A percentile compares a stretch with the other conserved stretches of the same genome.
Evolutionary conservation across 306 rosid genomes (phyloP).

Genomic region (Cucumis hystrix): DNA sequence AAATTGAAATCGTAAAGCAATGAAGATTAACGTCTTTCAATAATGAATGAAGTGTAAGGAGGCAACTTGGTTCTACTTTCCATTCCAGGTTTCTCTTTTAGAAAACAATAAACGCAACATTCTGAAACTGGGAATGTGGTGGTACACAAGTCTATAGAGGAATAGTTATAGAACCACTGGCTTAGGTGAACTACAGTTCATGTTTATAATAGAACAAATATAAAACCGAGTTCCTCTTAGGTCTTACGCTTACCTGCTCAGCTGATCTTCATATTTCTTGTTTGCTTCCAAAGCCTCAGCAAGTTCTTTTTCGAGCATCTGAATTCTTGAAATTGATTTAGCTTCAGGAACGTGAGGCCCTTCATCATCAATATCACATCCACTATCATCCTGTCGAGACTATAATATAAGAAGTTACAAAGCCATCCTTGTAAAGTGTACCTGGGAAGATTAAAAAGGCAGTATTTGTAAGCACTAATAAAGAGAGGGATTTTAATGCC

Average conservation of each 20-base stretch:
- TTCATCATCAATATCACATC: slow-evolving; percentile 23
- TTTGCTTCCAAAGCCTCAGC: slow-evolving; percentile 50
- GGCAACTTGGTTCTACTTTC: too few species aligned
- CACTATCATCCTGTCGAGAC: slow-evolving; percentile 42
- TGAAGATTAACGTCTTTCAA: not conserved
- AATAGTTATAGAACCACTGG: not conserved
- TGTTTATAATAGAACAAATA: not conserved
- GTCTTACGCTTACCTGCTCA: slow-evolving; percentile 29
- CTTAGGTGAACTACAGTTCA: not conserved
- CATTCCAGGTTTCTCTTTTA: not conserved
- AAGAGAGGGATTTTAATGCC: slow-evolving; percentile 13
- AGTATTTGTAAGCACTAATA: slow-evolving; percentile 6
- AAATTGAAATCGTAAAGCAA: not conserved
- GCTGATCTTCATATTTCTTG: slow-evolving; percentile 40
- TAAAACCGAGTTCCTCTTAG: slow-evolving; percentile 7
- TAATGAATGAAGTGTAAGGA: not conserved
- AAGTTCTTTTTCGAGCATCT: slow-evolving; percentile 45
- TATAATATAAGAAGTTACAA: slow-evolving; percentile 1
- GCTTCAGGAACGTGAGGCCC: slow-evolving; percentile 30
- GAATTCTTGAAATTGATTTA: slow-evolving; percentile 38
- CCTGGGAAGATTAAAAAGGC: not conserved
- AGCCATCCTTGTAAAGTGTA: not conserved
- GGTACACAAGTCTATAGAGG: not conserved
- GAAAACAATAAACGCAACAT: not conserved
- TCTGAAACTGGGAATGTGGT: not conserved